Conservation (phyloP, 441 rosid genomes). For the Gossypium aridum region DNA sequence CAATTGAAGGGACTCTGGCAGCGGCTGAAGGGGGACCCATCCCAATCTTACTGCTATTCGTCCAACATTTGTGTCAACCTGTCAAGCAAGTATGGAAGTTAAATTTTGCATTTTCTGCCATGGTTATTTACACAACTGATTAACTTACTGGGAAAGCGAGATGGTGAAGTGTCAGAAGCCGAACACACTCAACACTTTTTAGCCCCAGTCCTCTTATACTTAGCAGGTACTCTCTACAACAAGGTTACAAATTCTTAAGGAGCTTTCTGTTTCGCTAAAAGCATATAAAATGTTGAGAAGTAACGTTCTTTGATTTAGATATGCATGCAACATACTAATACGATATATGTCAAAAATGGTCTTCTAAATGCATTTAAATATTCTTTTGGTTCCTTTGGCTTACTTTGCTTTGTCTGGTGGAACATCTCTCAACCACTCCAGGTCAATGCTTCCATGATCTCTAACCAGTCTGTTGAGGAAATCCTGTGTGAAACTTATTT, state of each 20-base stretch:
- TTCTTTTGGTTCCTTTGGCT: slow-evolving; percentile 14
- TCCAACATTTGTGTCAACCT: slow-evolving; percentile 80
- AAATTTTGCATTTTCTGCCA: slow-evolving; percentile 9
- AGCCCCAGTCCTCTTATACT: slow-evolving; percentile 62
- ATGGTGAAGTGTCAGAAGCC: slow-evolving; percentile 68
- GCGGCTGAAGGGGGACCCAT: slow-evolving; percentile 74
- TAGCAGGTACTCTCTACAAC: slow-evolving; percentile 52
- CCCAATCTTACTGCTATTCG: slow-evolving; percentile 72
- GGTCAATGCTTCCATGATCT: slow-evolving; percentile 56
- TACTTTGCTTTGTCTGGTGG: slow-evolving; percentile 74
- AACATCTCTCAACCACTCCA: slow-evolving; percentile 76
- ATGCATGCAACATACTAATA: neutral
- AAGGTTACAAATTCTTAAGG: slow-evolving; percentile 4
- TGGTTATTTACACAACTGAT: neutral
- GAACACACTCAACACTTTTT: slow-evolving; percentile 71
- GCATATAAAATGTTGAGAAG: neutral
- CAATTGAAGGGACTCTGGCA: slow-evolving; percentile 68
- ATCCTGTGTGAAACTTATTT: slow-evolving; percentile 38
- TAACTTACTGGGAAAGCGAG: slow-evolving; percentile 69
- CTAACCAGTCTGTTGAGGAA: slow-evolving; percentile 53
- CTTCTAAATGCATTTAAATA: neutral
- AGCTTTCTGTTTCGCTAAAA: neutral
- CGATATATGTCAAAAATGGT: neutral
- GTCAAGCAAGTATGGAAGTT: slow-evolving; percentile 17
- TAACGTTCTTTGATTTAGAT: slow-evolving; percentile 2